Evolutionary conservation across 1,139 yeast species (phyloP), one percentile per base, ranked within the genome.

Genomic region (Hyphopichia pseudoburtonii): DNA sequence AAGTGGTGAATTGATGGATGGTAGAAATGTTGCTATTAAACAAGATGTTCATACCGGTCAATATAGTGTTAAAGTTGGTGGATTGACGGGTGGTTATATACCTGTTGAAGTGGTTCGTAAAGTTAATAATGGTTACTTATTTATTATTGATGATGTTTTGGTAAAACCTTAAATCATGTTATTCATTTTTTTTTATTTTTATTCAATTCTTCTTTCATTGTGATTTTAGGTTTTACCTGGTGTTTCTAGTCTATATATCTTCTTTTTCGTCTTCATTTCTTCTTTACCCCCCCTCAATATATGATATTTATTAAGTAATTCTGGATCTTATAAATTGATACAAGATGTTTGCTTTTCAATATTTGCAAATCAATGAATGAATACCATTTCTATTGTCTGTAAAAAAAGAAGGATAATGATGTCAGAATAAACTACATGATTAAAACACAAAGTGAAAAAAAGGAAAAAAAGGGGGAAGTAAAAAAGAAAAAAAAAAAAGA

Each of bases 41-140:
- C 75, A 69, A 42, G 63, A 61, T 25, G 62, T 43, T 10, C 47
- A 46, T 12, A 49, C 61, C 4, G 69, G 64, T 14, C 53, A 63
- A 3, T 76, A 72, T 48, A 60, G 56, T 33, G 54, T 77, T 17
- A 58, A 61, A 21, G 39, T 60, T 42, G 18, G 18, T 16, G 5
- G 5, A 7, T 23, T 23, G n/a, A 6, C 7, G 9, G 12, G 28
- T 25, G 16, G 9, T 4, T 12, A 12, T 9, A 12, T 25, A 6
- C 28, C 28, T 15, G 28, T 5, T 14, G 10, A 14, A 27, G 12
- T 10, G 16, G 70, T 75, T 17, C 70, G 65, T 40, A 66, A 70
- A 39, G 79, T 77, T 28, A 76, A 70, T 23, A 82, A 82, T 50
- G 89, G 88, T 35, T 78, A 75, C 32, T 64, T 82, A 17, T 65